Evolutionary conservation across 1,284 basidiomycete genomes (phyloP).

Genomic region (Singerocomus inundabilis): DNA sequence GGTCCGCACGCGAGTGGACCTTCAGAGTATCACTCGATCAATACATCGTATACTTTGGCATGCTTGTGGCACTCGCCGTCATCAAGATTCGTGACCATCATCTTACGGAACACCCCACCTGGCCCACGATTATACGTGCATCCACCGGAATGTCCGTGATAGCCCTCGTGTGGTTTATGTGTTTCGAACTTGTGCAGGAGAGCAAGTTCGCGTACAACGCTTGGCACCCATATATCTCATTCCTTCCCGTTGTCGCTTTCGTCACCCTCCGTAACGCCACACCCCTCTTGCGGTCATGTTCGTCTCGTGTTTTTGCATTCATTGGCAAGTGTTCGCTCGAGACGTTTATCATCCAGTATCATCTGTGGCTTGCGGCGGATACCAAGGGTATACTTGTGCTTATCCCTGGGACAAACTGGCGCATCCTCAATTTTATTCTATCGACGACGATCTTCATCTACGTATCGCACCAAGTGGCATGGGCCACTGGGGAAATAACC

Average conservation of each 20-base stretch:
- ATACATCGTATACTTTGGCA: conserved; percentile 85
- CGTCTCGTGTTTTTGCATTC: conserved; percentile 72
- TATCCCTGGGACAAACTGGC: conserved; percentile 70
- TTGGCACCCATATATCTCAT: conserved; percentile 84
- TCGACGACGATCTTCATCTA: conserved; percentile 78
- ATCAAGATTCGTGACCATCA: conserved; percentile 76
- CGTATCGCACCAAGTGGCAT: conserved; percentile 72
- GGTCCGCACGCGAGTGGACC: conserved; percentile 83
- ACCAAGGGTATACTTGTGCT: conserved; percentile 82
- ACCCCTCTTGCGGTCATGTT: conserved; percentile 63
- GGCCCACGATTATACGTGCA: conserved; percentile 53
- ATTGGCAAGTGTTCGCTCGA: conserved; percentile 83
- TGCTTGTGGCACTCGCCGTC: conserved; percentile 72
- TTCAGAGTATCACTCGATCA: conserved; percentile 87
- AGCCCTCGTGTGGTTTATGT: conserved; percentile 74
- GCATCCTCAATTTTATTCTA: conserved; percentile 73
- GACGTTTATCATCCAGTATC: conserved; percentile 87
- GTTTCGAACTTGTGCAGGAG: conserved; percentile 73
- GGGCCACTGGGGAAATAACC: conserved; percentile 74
- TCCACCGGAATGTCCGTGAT: conserved; percentile 50
- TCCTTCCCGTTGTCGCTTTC: conserved; percentile 77
- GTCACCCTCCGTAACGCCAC: conserved; percentile 76
- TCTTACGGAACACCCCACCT: conserved; percentile 67
- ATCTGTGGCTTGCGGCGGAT: conserved; percentile 86
- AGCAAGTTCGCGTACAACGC: conserved; percentile 83